Evolutionary conservation across 1,284 basidiomycete species (phyloP), one percentile per base, ranked within the genome.

Genomic region (Erythrobasidium hasegawianum): DNA sequence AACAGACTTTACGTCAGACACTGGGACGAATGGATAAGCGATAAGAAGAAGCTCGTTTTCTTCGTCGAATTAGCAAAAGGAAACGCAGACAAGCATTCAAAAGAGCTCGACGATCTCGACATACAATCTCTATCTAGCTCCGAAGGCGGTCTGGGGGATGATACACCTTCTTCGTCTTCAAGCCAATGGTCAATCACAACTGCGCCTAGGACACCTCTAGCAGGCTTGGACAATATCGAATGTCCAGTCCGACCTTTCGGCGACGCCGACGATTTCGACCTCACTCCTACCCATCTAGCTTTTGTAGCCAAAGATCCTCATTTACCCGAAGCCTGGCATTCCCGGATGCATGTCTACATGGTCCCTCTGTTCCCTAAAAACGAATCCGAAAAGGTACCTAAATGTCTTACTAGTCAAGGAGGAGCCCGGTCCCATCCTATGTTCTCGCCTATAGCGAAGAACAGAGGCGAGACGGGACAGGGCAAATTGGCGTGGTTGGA

Each of bases 11-110:
- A 84, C 74, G 86, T 85, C 45, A 81, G 91, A 24, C 90, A 95
- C 71, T 96, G 92, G 92, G 91, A 94, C 77, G 86, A 84, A 4
- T 95, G 90, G 90, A 80, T 83, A 41, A 84, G 85, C 10, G 92
- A 90, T 74, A 82, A 82, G 61, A 78, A 83, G 26, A 83, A 85
- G 50, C 76, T 77, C 45, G 78, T 91, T 61, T 90, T 90, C 76
- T 83, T 83, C 38, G 84, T 87, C 50, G 76, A 78, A 56, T 77
- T 93, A 13, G 75, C 73, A 80, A 81, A 54, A 69, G 72, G 78
- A 7, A 81, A 82, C 26, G 13, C 26, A 47, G 53, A 20, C 45
- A 10, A 39, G n/a, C n/a, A n/a, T n/a, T n/a, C n/a, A n/a, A n/a
- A n/a, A 1, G 29, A 4, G 33, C 62, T 65, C 2, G 61, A 64